Evolutionary conservation across 2,329 filamentous ascomycete species (phyloP), one percentile per base, ranked within the genome.

Genomic region (Microdochium paspali): DNA sequence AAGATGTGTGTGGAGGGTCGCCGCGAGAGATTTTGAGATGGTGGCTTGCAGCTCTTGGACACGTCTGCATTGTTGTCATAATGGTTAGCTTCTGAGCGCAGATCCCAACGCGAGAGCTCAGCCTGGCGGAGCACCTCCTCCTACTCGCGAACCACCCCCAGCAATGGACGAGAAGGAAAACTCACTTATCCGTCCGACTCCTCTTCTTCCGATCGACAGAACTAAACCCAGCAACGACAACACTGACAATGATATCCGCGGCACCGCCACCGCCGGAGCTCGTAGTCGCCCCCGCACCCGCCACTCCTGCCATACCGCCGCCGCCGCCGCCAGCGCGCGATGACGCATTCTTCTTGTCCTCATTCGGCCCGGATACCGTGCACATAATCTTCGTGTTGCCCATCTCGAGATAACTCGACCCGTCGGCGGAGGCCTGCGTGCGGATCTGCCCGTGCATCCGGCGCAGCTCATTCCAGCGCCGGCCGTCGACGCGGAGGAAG

Each of bases 301-400:
- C 46, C 7, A 35, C 46, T 15, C 47, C 47, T 44, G 45, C 50
- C 63, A 68, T 61, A 2, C 69, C 71, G 0, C 64, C 64, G 13
- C 72, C 67, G 49, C 76, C 66, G 25, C 67, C 62, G 50, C 71
- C 65, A 55, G 76, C 67, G 45, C 77, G n/a, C n/a, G n/a, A n/a
- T n/a, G n/a, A 25, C 56, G 62, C 60, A 51, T 58, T 56, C 51
- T 67, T 66, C 46, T 69, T 61, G 9, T 65, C 76, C 67, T 98
- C 93, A 31, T 79, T 81, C 0, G 93, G 93, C 0, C 93, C 93
- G 2, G 84, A 82, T 44, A 98, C 84, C 23, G 90, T 89, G 68
- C 91, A 96, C 68, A 97, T 87, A 56, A 98, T 85, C 63, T 95
- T 93, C 21, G 93, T 98, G 69, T 97, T 95, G 58, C 93, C 93